phyloP scores from a whole-genome alignment of 495 filamentous ascomycete species.

The Aspergillus panamensis region DNA sequence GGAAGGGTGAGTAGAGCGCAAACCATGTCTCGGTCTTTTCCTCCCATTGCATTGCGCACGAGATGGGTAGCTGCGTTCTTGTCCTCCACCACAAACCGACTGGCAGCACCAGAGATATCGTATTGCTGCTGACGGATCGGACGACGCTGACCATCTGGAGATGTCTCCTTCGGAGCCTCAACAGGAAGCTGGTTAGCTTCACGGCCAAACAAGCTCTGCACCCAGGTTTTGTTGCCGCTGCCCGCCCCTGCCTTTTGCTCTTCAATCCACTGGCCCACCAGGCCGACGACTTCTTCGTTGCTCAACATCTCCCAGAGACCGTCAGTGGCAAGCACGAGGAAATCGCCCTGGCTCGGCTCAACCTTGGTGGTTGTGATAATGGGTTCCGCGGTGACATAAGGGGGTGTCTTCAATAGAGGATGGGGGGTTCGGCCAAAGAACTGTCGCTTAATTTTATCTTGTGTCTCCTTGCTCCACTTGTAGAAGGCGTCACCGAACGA shows the following conservation, averaged over 20 bases:
- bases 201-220: slow-evolving; percentile 49
- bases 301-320: slow-evolving; percentile 99
- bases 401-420: slow-evolving; percentile 77
- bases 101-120: slow-evolving; percentile 62
- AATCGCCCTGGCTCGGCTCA: slow-evolving; percentile 85
- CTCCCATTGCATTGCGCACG: slow-evolving; percentile 91
- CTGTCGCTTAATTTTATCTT: slow-evolving; percentile 70
- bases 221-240: slow-evolving; percentile 44
- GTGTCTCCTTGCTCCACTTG: slow-evolving; percentile 87
- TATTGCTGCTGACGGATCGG: slow-evolving; percentile 86
- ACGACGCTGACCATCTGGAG: slow-evolving; percentile 53
- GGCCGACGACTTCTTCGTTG: slow-evolving; percentile 95
- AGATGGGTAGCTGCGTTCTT: slow-evolving; percentile 96
- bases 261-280: slow-evolving; percentile 97
- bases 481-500: slow-evolving; percentile 96
- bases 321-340: slow-evolving; percentile 94
- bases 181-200: slow-evolving; percentile 51
- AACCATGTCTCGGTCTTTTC: slow-evolving; percentile 89
- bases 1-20: slow-evolving; percentile 90
- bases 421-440: slow-evolving; percentile 81
- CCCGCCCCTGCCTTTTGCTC: slow-evolving; percentile 52
- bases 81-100: slow-evolving; percentile 89
- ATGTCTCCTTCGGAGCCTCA: slow-evolving; percentile 46
- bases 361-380: slow-evolving; percentile 94
- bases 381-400: slow-evolving; percentile 97